A percentile compares a stretch with the other conserved stretches of the same genome.
These are phyloP conservation scores for Aspergillus texensis DNA, from an alignment of 2,329 filamentous ascomycete genomes.

Conservation along the genomic window DNA sequence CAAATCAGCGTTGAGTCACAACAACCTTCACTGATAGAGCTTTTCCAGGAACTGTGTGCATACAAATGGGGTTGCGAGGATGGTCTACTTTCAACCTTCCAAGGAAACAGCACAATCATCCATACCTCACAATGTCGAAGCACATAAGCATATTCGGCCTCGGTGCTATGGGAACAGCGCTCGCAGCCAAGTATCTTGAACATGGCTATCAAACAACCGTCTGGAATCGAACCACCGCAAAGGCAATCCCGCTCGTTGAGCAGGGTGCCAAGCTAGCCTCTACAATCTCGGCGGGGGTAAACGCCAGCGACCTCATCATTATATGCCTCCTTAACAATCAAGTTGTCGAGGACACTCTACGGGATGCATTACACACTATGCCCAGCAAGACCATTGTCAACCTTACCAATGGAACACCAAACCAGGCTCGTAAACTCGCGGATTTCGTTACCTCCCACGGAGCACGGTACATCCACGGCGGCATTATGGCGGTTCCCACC, in stretches of 20 bases:
- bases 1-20: background rate
- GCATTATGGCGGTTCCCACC: slow-evolving; percentile 17
- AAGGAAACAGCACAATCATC: background rate
- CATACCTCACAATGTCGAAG: background rate
- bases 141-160: slow-evolving; percentile 16
- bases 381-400: slow-evolving; percentile 14
- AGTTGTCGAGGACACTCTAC: slow-evolving; percentile 6
- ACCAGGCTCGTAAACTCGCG: slow-evolving; percentile 12
- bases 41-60: background rate
- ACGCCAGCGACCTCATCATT: slow-evolving; percentile 10
- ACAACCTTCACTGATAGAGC: background rate
- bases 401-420: slow-evolving; percentile 17
- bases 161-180: slow-evolving; percentile 17
- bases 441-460: background rate
- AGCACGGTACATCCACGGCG: slow-evolving; percentile 17
- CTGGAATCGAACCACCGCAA: slow-evolving; percentile 17
- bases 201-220: slow-evolving; percentile 9
- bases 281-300: slow-evolving; percentile 2
- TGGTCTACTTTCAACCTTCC: background rate
- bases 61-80: background rate
- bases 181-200: slow-evolving; percentile 13
- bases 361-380: background rate
- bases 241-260: slow-evolving; percentile 7
- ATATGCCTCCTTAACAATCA: slow-evolving; percentile 16
- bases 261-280: slow-evolving; percentile 10